Conservation (phyloP, 495 filamentous ascomycete species). For the Penicillium longicatenatum region DNA sequence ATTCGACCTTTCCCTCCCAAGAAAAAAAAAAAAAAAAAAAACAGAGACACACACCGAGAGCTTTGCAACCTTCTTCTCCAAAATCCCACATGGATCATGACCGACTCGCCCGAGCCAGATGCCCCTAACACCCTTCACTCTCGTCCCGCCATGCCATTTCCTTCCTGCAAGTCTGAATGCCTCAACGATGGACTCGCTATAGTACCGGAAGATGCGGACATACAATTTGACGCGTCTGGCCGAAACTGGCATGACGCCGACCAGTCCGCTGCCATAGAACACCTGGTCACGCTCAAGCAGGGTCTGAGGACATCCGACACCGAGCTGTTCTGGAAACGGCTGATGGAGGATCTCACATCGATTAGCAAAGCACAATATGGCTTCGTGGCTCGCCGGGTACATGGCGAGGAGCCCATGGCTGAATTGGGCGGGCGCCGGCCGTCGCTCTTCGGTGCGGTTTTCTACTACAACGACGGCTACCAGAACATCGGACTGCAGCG, state of each 20-base stretch:
- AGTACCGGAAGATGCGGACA: constrained; percentile 49
- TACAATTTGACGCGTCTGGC: constrained; percentile 50
- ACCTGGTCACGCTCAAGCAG: constrained; percentile 63
- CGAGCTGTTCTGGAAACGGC: constrained; percentile 65
- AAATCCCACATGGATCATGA: constrained; percentile 36
- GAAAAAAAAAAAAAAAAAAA: too few species aligned
- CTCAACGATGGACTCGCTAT: constrained; percentile 40
- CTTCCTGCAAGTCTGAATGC: constrained; percentile 47
- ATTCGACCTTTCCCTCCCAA: too few species aligned
- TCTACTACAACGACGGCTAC: constrained; percentile 68
- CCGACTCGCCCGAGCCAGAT: constrained; percentile 42
- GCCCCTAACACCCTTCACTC: constrained; percentile 34
- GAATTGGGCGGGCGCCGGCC: constrained; percentile 49
- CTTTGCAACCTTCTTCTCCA: background rate
- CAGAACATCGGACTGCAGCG: constrained; percentile 55
- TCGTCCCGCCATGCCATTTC: constrained; percentile 33
- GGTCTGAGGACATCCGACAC: constrained; percentile 54
- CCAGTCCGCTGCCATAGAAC: constrained; percentile 65
- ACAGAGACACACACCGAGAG: constrained; percentile 8
- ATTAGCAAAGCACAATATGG: constrained; percentile 69
- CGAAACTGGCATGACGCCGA: constrained; percentile 48
- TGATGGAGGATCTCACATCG: constrained; percentile 67
- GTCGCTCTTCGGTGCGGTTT: constrained; percentile 66
- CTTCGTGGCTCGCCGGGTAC: constrained; percentile 69
- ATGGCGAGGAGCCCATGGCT: constrained; percentile 53